phyloP scores from a whole-genome alignment of 805 yeast species.

The Saccharomycopsis javanensis region DNA sequence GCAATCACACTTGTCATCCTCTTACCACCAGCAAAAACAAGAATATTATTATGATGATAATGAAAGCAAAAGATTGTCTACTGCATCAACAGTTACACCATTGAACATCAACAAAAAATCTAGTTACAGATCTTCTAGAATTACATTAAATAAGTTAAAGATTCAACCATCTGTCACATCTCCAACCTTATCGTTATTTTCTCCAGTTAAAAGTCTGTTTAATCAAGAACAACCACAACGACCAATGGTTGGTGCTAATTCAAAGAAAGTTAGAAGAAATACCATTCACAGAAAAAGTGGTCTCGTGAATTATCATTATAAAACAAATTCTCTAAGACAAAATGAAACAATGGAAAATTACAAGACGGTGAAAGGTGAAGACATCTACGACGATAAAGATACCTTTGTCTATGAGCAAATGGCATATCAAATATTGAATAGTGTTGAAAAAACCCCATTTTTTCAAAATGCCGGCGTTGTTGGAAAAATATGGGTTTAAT shows the following conservation, averaged over 20 bases:
- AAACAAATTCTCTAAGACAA: neutral
- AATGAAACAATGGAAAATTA: neutral
- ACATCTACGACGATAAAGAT: neutral
- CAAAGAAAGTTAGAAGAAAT: neutral
- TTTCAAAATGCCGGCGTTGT: neutral
- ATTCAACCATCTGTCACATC: slow-evolving; percentile 4
- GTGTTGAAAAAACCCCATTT: neutral
- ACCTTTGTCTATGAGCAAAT: neutral
- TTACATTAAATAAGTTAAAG: slow-evolving; percentile 10
- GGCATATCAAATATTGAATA: slow-evolving; percentile 1
- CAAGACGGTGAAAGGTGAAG: neutral
- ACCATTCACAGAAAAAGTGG: neutral
- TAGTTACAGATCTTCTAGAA: slow-evolving; percentile 13
- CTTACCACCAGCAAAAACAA: neutral
- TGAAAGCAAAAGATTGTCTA: slow-evolving; percentile 6
- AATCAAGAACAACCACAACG: neutral
- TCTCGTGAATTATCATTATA: neutral
- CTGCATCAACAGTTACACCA: slow-evolving; percentile 18
- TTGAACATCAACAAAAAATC: neutral
- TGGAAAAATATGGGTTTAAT: neutral
- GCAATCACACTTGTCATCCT: neutral
- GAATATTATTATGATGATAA: neutral
- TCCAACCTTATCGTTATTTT: slow-evolving; percentile 16
- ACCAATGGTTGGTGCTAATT: neutral
- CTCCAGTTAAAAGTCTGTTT: slow-evolving; percentile 12